Percentiles rank a stretch among this genome's conserved stretches.
phyloP scores from a whole-genome alignment of 1,284 basidiomycete species.

The Erythrobasidium hasegawianum region DNA sequence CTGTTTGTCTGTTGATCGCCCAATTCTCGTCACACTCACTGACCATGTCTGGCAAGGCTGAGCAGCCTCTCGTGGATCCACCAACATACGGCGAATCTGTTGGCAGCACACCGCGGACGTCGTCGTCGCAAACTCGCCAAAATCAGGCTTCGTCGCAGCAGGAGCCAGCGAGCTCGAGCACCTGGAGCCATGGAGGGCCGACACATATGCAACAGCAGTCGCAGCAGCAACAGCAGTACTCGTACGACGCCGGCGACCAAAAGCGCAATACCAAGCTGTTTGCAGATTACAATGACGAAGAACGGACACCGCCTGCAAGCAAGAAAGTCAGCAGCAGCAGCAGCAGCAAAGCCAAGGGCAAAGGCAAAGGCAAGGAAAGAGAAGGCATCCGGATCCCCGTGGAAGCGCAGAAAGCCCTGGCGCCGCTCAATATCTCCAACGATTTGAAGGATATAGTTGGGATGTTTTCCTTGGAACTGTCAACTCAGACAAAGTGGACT shows the following conservation, averaged over 20 bases:
- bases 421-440: slow-evolving; percentile 20
- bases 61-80: background rate
- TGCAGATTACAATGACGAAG: background rate
- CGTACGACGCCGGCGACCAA: background rate
- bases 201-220: slow-evolving; percentile 10
- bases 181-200: background rate
- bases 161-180: too few species aligned
- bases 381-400: slow-evolving; percentile 7
- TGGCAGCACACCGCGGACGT: background rate
- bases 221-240: slow-evolving; percentile 4
- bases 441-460: slow-evolving; percentile 29
- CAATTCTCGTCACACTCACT: too few species aligned
- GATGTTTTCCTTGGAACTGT: slow-evolving; percentile 17
- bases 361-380: background rate
- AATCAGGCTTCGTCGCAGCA: background rate
- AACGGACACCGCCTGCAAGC: background rate
- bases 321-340: slow-evolving; percentile 1
- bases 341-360: background rate
- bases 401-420: slow-evolving; percentile 33
- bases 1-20: too few species aligned
- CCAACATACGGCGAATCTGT: slow-evolving; percentile 26
- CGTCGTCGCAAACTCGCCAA: background rate
- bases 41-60: slow-evolving; percentile 2
- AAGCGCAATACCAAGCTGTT: background rate
- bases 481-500: background rate